Conservation (phyloP, 768 basidiomycete species). For the Pulveroboletus sp. region DNA sequence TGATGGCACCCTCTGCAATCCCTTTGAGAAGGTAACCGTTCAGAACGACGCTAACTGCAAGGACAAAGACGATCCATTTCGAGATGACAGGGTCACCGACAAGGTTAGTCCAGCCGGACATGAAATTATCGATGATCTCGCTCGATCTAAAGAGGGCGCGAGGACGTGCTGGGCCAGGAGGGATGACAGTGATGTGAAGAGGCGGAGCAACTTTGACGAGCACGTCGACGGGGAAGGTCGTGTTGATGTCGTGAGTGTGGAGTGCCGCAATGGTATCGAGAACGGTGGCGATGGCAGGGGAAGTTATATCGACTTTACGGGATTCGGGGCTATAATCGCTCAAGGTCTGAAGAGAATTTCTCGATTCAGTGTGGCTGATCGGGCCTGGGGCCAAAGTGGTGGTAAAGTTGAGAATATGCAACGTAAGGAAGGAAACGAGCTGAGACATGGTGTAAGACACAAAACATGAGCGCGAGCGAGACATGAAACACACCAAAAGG, state of each 20-base stretch:
- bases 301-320: conserved; percentile 69
- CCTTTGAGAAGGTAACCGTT: conserved; percentile 94
- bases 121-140: conserved; percentile 77
- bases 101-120: conserved; percentile 85
- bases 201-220: conserved; percentile 65
- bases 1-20: conserved; percentile 56
- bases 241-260: conserved; percentile 14
- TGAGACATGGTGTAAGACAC: conserved; percentile 22
- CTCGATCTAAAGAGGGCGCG: conserved; percentile 35
- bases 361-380: conserved; percentile 42
- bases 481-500: conserved; percentile 57
- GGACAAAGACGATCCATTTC: conserved; percentile 91
- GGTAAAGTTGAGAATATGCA: conserved; percentile 91
- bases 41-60: conserved; percentile 82
- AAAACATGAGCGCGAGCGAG: neutral
- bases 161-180: conserved; percentile 31
- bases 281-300: conserved; percentile 55
- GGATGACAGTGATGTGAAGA: conserved; percentile 49
- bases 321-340: conserved; percentile 21
- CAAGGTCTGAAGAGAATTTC: conserved; percentile 10
- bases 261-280: conserved; percentile 53
- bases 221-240: conserved; percentile 36
- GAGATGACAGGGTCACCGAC: conserved; percentile 92
- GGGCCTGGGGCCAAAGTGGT: conserved; percentile 81
- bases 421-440: conserved; percentile 87